Evolutionary conservation across 164 flowering plant species (phyloP).

Genomic region (Macadamia tetraphylla): DNA sequence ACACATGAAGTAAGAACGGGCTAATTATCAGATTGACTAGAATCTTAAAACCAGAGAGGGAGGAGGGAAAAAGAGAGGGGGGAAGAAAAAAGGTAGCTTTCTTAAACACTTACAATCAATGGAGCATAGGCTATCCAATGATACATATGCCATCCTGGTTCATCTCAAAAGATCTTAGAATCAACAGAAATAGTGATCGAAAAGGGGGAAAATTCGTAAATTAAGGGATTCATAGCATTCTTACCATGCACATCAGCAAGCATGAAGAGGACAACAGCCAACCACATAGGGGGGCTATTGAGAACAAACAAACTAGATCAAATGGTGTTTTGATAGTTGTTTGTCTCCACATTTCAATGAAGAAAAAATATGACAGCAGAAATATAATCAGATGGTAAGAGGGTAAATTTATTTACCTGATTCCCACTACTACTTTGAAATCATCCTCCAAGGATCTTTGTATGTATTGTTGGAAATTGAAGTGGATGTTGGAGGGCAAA

Average conservation of each 20-base stretch:
- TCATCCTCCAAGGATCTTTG: slow-evolving; percentile 64
- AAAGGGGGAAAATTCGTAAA: background rate
- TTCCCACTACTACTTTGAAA: slow-evolving; percentile 58
- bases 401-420: slow-evolving; percentile 32
- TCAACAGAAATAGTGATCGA: background rate
- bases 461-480: slow-evolving; percentile 64
- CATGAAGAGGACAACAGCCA: slow-evolving; percentile 48
- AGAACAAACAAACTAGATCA: background rate
- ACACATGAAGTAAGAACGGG: background rate
- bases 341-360: too few relatives aligned
- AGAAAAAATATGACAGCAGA: background rate
- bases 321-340: too few relatives aligned
- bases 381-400: background rate
- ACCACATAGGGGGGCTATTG: slow-evolving; percentile 57
- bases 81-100: background rate
- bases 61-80: too few relatives aligned
- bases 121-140: slow-evolving; percentile 52
- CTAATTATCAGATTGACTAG: background rate
- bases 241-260: slow-evolving; percentile 55
- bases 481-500: slow-evolving; percentile 30
- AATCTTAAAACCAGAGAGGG: background rate
- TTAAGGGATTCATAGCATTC: background rate
- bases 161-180: background rate
- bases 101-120: slow-evolving; percentile 30
- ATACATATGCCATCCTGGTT: slow-evolving; percentile 49